Evolutionary conservation across 306 rosid genomes (phyloP).

Genomic region (Sphenostylis stenocarpa): DNA sequence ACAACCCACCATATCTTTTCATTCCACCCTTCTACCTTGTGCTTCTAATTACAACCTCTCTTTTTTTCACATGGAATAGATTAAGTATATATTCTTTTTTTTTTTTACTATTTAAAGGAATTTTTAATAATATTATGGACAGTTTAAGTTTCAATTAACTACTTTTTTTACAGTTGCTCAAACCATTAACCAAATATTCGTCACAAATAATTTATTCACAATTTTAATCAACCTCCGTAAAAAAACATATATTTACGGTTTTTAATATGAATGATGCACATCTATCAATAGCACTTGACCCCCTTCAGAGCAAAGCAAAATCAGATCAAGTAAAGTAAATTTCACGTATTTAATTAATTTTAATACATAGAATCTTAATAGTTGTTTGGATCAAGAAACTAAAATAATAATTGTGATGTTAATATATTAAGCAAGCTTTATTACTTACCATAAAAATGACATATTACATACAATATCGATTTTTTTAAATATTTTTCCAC

Average conservation of each 20-base stretch:
- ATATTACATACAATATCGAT: too few species aligned
- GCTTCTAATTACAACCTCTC: background rate
- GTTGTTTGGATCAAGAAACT: background rate
- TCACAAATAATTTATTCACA: too few species aligned
- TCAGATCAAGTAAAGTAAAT: background rate
- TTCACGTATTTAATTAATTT: background rate
- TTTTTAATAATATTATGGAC: too few species aligned
- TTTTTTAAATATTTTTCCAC: too few species aligned
- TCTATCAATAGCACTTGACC: background rate
- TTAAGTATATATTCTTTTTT: too few species aligned
- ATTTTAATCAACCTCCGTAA: too few species aligned
- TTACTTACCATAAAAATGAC: background rate
- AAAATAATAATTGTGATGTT: background rate
- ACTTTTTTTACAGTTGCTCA: too few species aligned
- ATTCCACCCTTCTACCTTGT: background rate
- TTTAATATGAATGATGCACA: too few species aligned
- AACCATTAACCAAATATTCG: too few species aligned
- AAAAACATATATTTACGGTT: too few species aligned
- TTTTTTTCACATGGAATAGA: background rate
- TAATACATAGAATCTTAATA: background rate
- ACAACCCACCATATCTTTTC: slow-evolving; percentile 36
- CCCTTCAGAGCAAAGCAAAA: slow-evolving; percentile 26
- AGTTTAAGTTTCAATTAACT: too few species aligned
- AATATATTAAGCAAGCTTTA: background rate
- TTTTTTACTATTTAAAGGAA: too few species aligned